Evolutionary conservation across 306 rosid genomes (phyloP), one percentile per base, ranked within the genome.

Genomic region (Vicia villosa): DNA sequence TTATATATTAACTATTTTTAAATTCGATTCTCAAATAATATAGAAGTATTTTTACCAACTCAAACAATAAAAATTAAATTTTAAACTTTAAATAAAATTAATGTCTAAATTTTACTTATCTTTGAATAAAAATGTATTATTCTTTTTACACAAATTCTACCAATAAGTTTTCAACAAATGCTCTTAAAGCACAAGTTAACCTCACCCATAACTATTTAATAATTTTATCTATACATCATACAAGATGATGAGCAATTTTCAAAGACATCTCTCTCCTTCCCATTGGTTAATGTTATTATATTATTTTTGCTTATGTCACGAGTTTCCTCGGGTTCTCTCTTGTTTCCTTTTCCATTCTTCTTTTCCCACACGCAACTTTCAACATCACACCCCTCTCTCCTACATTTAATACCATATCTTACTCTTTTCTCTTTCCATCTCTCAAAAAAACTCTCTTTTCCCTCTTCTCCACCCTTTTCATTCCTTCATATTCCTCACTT

Each of bases 281-380:
- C 15, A 60, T 49, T 62, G 42, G 19, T 55, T 66, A 30, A n/a
- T 71, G 46, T 54, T 56, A 56, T 21, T 50, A 13, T 52, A 5
- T 17, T 50, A 54, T 1, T 47, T 45, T 34, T 78, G 75, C 81
- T 80, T 72, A 68, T 49, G 85, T 82, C 86, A 83, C 84, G 84
- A 74, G 83, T 70, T 73, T 81, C 88, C 80, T 81, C 81, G 74
- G 86, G 85, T 79, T 36, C 75, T 59, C 66, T 66, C 63, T 69
- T 36, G 14, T 40, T 41, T 32, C 4, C 36, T 55, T 26, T 16
- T 15, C 74, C 68, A 37, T 37, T 58, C 47, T 50, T 42, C 76
- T 61, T 69, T 51, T 50, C 41, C 6, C 24, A 71, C 68, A 72
- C 45, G 38, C 61, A 58, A 40, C 72, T 46, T 63, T 69, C 76